Evolutionary conservation across 768 basidiomycete genomes (phyloP), one percentile per base, ranked within the genome.

Genomic region (Thelephora aurantiotincta): DNA sequence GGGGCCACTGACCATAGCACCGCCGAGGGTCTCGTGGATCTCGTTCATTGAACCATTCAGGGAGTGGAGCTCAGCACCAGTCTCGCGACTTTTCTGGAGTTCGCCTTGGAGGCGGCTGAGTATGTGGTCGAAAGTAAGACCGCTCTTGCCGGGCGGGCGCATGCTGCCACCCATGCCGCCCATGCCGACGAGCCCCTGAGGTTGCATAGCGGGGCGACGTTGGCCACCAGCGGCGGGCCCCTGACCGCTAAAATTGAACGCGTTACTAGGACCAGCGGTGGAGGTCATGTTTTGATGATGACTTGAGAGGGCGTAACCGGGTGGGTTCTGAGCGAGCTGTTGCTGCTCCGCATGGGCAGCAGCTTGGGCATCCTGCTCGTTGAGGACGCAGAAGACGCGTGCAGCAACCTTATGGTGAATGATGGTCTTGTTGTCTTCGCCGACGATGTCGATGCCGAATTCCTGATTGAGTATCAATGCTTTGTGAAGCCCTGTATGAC

Each of bases 331-430:
- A 14, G 38, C 18, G 18, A 18, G 38, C 56, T 78, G 79, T 53
- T 78, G 74, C 45, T 80, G 80, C 55, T 85, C 83, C 33, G 74
- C 74, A 35, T 80, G 79, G 1, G 78, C 75, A 33, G 82, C 83
- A 42, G 77, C 72, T 51, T 77, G 79, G 1, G 77, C 83, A 57
- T 99, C 96, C 50, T 89, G 86, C 36, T 90, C 82, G 0, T 72
- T 77, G 54, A 94, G 82, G 4, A 97, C 77, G 56, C 93, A 92
- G 46, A 88, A 75, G 33, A 92, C 91, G 23, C 89, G 85, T 3
- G 94, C 92, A 9, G 96, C 91, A 46, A 98, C 96, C 64, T 99
- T 98, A 68, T 97, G 93, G 65, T 99, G 96, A 44, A 98, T 82
- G 49, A 97, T 92, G 1, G 89, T 93, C 65, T 88, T 88, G 72